These are phyloP conservation scores for Diophrys sp. DNA, from an alignment of 73 alveolate genomes.

Conservation along the genomic window DNA sequence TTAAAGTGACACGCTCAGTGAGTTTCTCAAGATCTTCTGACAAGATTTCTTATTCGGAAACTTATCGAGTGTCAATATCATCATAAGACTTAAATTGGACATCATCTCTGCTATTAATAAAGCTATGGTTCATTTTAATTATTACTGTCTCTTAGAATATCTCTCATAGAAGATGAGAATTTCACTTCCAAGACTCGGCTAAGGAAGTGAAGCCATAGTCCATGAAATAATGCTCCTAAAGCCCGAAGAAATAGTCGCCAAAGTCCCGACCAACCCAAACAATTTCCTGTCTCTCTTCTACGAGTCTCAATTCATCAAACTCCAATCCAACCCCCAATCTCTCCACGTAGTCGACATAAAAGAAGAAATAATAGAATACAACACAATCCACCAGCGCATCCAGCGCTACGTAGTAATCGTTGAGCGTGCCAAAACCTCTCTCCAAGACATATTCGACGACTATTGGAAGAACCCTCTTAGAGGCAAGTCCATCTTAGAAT, in stretches of 20 bases:
- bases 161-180: neutral
- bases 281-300: neutral
- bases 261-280: neutral
- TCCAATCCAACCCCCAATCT: slow-evolving; percentile 7
- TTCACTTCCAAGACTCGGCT: neutral
- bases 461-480: slow-evolving; percentile 17
- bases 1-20: too few relatives aligned
- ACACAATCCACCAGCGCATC: neutral
- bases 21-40: too few relatives aligned
- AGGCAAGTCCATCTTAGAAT: slow-evolving; percentile 5
- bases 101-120: too few relatives aligned
- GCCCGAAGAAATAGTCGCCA: neutral
- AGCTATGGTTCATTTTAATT: too few relatives aligned
- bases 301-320: slow-evolving; percentile 10
- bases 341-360: slow-evolving; percentile 16
- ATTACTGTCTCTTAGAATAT: too few relatives aligned
- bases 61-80: too few relatives aligned
- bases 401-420: slow-evolving; percentile 25
- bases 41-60: too few relatives aligned
- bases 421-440: slow-evolving; percentile 23
- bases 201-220: neutral
- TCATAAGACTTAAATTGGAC: too few relatives aligned
- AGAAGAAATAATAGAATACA: slow-evolving; percentile 34
- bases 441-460: neutral
- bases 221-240: neutral